Evolutionary conservation across 768 basidiomycete genomes (phyloP).

Genomic region (Coprinopsis cinerea): DNA sequence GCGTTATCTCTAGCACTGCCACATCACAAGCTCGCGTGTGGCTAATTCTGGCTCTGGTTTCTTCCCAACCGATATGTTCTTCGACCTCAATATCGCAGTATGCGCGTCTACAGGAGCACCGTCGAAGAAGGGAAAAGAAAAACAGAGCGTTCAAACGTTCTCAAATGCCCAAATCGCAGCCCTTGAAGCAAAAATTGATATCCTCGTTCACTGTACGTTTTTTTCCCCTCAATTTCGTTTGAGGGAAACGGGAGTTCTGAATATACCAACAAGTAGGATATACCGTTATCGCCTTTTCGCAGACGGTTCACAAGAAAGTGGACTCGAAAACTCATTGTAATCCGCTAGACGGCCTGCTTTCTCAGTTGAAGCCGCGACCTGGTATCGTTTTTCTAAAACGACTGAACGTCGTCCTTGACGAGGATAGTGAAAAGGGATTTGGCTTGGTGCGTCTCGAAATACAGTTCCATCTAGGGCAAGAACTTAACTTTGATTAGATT

Average conservation of each 20-base stretch:
- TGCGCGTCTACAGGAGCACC: slow-evolving; percentile 24
- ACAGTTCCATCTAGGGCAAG: background rate
- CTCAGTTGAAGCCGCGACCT: slow-evolving; percentile 49
- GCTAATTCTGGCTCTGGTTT: too few species aligned
- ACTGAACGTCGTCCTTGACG: slow-evolving; percentile 73
- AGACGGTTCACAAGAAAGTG: slow-evolving; percentile 65
- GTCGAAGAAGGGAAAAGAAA: slow-evolving; percentile 57
- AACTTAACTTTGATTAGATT: slow-evolving; percentile 39
- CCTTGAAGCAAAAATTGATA: slow-evolving; percentile 60
- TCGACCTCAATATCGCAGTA: slow-evolving; percentile 63
- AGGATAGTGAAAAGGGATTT: slow-evolving; percentile 83
- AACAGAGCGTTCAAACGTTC: slow-evolving; percentile 39
- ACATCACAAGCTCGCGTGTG: too few species aligned
- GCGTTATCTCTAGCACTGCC: too few species aligned
- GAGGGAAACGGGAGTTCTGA: slow-evolving; percentile 5
- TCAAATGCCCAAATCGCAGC: slow-evolving; percentile 50
- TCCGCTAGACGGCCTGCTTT: slow-evolving; percentile 50
- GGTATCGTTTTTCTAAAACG: slow-evolving; percentile 68
- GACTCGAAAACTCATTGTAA: slow-evolving; percentile 69
- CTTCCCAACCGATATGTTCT: slow-evolving; percentile 42
- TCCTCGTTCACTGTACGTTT: slow-evolving; percentile 66
- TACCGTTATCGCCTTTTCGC: slow-evolving; percentile 71
- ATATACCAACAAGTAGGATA: slow-evolving; percentile 69
- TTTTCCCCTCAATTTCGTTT: background rate
- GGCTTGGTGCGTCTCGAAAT: slow-evolving; percentile 50